Evolutionary conservation across 1,284 basidiomycete genomes (phyloP).

Genomic region (Mycosarcoma mackinlayi): DNA sequence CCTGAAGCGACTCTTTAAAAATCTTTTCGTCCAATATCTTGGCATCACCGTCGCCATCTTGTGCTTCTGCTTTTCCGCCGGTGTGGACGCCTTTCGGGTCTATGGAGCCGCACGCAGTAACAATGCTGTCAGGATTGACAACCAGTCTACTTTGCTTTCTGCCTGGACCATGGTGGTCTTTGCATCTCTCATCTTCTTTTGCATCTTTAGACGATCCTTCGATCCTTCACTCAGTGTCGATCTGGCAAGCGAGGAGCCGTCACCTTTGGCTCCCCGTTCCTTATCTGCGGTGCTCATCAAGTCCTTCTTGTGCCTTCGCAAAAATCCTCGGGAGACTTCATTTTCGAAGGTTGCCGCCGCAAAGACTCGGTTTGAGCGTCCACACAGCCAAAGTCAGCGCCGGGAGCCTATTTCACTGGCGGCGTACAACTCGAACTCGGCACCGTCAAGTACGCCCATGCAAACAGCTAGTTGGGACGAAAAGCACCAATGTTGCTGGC

Average conservation of each 20-base stretch:
- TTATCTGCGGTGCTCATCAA: not conserved
- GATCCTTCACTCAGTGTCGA: slow-evolving; percentile 44
- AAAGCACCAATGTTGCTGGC: not conserved
- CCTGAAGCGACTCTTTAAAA: slow-evolving; percentile 18
- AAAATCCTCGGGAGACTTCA: too few species aligned
- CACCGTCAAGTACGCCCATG: too few species aligned
- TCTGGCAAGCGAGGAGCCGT: slow-evolving; percentile 11
- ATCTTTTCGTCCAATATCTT: slow-evolving; percentile 28
- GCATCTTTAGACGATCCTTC: slow-evolving; percentile 31
- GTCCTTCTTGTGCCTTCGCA: not conserved
- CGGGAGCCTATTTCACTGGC: not conserved
- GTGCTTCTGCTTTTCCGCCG: slow-evolving; percentile 10
- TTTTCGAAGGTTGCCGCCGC: not conserved
- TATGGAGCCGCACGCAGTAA: slow-evolving; percentile 20
- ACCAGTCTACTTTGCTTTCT: slow-evolving; percentile 4
- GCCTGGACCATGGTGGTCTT: slow-evolving; percentile 11
- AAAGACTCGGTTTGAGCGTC: not conserved
- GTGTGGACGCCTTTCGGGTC: not conserved
- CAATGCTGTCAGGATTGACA: not conserved
- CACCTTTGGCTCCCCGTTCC: slow-evolving; percentile 1
- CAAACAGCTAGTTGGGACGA: too few species aligned
- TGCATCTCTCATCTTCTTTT: slow-evolving; percentile 7
- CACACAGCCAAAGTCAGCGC: not conserved
- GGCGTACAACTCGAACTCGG: not conserved
- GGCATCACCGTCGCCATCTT: slow-evolving; percentile 23